A percentile compares a stretch with the other conserved stretches of the same genome.
Conservation (phyloP, 73 alveolate genomes). For the Paramecium primaurelia region DNA sequence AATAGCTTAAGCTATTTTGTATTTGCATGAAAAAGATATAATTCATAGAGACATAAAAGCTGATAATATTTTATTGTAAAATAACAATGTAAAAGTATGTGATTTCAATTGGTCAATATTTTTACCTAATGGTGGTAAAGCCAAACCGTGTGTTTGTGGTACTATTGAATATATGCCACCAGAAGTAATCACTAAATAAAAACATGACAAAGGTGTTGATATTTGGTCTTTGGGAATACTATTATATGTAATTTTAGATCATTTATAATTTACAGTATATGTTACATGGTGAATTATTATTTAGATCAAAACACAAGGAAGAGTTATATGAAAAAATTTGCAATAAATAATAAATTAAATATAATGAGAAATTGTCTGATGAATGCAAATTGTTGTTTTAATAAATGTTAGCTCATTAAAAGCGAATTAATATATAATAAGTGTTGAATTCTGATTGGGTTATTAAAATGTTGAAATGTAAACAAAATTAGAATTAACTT, state of each 20-base stretch:
- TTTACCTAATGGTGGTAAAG: background rate
- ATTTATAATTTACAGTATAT: background rate
- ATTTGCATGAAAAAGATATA: background rate
- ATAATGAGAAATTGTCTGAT: background rate
- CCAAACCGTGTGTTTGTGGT: conserved; percentile 4
- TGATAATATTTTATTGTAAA: background rate
- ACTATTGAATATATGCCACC: conserved; percentile 39
- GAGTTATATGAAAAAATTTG: background rate
- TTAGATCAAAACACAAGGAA: background rate
- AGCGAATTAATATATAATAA: background rate
- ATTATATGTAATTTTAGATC: background rate
- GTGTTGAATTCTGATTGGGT: background rate
- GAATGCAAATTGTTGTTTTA: background rate
- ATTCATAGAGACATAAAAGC: conserved; percentile 5
- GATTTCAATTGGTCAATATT: conserved; percentile 40
- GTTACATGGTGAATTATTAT: conserved; percentile 4
- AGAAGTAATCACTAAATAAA: background rate
- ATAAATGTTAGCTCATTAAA: background rate
- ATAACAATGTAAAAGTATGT: background rate
- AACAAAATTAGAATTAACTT: background rate
- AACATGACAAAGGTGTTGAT: background rate
- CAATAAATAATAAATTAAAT: background rate
- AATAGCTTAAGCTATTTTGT: background rate
- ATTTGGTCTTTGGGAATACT: conserved; percentile 20
- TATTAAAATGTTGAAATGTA: background rate